phyloP scores from a whole-genome alignment of 345 rosid species.

The Passiflora organensis region DNA sequence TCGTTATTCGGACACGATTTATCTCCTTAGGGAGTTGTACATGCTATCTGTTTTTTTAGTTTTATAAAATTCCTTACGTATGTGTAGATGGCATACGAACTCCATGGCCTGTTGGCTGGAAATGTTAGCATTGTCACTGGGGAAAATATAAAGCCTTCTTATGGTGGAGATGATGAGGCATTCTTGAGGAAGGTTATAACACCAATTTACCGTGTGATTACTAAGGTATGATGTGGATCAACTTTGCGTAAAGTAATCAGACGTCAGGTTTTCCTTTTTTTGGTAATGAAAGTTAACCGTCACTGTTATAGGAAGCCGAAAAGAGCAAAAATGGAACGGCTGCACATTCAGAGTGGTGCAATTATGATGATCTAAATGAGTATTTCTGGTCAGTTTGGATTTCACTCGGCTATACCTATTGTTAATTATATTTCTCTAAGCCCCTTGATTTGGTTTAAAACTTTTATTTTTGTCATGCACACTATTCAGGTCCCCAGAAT shows the following conservation, averaged over 20 bases:
- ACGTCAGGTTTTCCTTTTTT: too few species aligned
- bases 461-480: constrained; percentile 11
- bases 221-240: constrained; percentile 37
- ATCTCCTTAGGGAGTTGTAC: neutral
- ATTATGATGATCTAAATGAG: constrained; percentile 96
- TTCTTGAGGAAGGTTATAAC: constrained; percentile 61
- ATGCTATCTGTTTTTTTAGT: neutral
- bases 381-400: constrained; percentile 75
- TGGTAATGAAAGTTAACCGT: too few species aligned
- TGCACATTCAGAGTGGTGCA: constrained; percentile 87
- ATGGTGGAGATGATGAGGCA: constrained; percentile 65
- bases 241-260: too few species aligned
- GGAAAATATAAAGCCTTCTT: constrained; percentile 57
- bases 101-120: constrained; percentile 67
- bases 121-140: constrained; percentile 60
- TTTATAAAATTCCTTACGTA: neutral
- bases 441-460: constrained; percentile 11
- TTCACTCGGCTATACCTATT: constrained; percentile 3
- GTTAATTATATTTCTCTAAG: neutral
- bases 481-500: constrained; percentile 67
- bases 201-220: constrained; percentile 53
- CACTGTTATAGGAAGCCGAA: constrained; percentile 67
- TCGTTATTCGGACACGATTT: neutral
- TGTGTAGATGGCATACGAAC: constrained; percentile 30
- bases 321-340: constrained; percentile 72